These are phyloP conservation scores for Cicer bijugum DNA, from an alignment of 306 rosid species.

Conservation along the genomic window DNA sequence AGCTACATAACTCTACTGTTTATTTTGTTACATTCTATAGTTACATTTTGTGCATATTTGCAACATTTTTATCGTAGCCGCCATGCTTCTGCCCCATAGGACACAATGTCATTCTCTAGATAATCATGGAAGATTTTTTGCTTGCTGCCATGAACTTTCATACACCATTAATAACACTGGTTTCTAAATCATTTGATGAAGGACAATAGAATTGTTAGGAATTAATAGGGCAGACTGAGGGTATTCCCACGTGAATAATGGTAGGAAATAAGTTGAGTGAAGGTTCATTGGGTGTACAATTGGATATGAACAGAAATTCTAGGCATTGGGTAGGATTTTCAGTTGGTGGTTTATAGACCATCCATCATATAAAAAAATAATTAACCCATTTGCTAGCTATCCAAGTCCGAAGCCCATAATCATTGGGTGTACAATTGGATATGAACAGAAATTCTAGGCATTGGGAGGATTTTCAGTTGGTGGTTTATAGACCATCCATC, in stretches of 20 bases:
- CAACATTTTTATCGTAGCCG: background rate
- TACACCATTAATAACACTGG: background rate
- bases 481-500: background rate
- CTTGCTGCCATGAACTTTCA: background rate
- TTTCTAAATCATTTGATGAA: constrained; percentile 5
- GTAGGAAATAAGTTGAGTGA: constrained; percentile 11
- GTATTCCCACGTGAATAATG: background rate
- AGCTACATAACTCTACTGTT: background rate
- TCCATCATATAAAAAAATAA: background rate
- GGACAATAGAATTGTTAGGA: background rate
- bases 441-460: background rate
- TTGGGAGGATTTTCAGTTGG: background rate
- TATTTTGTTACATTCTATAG: background rate
- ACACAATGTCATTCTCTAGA: background rate
- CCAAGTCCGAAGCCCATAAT: background rate
- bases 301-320: background rate
- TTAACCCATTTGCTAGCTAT: background rate
- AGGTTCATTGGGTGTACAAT: constrained; percentile 26
- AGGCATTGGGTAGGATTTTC: background rate
- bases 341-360: background rate
- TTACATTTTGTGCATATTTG: background rate
- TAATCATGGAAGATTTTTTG: background rate
- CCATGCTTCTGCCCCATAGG: background rate
- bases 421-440: constrained; percentile 15
- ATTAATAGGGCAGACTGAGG: constrained; percentile 17